phyloP scores from a whole-genome alignment of 192 early-diverging fungal genomes.

The Linnemannia elongata region DNA sequence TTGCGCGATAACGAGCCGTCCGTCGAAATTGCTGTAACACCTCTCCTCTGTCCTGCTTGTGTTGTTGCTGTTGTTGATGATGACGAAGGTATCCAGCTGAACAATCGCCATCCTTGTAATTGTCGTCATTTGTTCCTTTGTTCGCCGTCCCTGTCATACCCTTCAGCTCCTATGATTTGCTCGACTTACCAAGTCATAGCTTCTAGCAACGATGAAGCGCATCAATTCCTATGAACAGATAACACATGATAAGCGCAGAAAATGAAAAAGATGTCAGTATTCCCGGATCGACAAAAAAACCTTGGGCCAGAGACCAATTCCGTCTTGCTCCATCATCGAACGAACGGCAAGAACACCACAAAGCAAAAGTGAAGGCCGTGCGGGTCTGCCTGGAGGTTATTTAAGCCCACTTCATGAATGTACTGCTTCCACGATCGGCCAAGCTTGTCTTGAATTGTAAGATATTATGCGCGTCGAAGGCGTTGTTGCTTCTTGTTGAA shows the following conservation, averaged over 20 bases:
- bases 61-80: not conserved
- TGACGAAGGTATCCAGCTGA: not conserved
- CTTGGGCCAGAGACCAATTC: not conserved
- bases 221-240: conserved; percentile 63
- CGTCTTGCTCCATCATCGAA: not conserved
- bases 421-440: not conserved
- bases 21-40: not conserved
- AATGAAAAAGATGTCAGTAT: not conserved
- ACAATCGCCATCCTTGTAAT: not conserved
- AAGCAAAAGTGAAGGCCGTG: not conserved
- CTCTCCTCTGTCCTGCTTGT: too few species aligned
- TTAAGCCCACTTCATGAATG: not conserved
- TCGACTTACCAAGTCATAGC: conserved; percentile 72
- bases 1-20: not conserved
- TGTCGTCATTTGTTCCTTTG: not conserved
- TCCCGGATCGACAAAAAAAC: conserved; percentile 1
- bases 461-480: not conserved
- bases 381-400: not conserved
- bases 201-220: conserved; percentile 72
- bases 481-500: not conserved
- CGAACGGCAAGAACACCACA: not conserved
- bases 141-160: not conserved
- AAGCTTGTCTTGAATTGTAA: not conserved
- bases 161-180: not conserved
- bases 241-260: not conserved